Percentiles rank a stretch among this genome's conserved stretches.
Evolutionary conservation across 805 yeast genomes (phyloP).

Genomic region (Starmera amethionina): DNA sequence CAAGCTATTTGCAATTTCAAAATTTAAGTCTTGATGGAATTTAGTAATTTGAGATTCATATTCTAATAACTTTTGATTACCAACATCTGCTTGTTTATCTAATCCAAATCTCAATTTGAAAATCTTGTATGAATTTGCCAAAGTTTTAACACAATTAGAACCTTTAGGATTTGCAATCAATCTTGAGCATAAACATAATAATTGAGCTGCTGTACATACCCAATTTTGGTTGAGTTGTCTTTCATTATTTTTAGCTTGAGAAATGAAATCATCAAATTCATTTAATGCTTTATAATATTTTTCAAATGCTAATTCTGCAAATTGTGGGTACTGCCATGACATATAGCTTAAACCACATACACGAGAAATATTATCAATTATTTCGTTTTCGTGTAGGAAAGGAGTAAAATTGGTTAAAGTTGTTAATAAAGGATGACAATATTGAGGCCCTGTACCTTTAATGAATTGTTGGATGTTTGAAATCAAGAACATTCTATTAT

Average conservation of each 20-base stretch:
- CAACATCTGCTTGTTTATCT: neutral
- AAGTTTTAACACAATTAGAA: conserved; percentile 21
- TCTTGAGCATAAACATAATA: conserved; percentile 29
- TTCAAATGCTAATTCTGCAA: conserved; percentile 16
- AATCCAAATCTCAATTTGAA: conserved; percentile 19
- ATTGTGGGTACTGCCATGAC: conserved; percentile 22
- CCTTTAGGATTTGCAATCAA: conserved; percentile 18
- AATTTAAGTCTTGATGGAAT: conserved; percentile 16
- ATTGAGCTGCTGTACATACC: conserved; percentile 29
- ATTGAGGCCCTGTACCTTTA: conserved; percentile 30
- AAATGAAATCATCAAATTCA: conserved; percentile 2
- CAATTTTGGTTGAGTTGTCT: conserved; percentile 20
- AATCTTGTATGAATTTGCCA: conserved; percentile 26
- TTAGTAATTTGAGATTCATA: conserved; percentile 1
- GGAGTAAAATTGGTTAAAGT: conserved; percentile 32
- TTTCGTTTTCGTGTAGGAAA: conserved; percentile 20
- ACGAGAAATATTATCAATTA: conserved; percentile 24
- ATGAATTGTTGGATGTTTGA: conserved; percentile 32
- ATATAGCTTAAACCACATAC: conserved; percentile 33
- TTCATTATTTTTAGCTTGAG: no score
- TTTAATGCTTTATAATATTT: conserved; percentile 17
- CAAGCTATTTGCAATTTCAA: conserved; percentile 15
- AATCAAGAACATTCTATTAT: conserved; percentile 6
- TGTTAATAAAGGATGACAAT: conserved; percentile 29
- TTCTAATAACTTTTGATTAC: neutral